These are phyloP conservation scores for Sarocladiaceae sp. DNA, from an alignment of 2,329 filamentous ascomycete genomes.

Conservation along the genomic window DNA sequence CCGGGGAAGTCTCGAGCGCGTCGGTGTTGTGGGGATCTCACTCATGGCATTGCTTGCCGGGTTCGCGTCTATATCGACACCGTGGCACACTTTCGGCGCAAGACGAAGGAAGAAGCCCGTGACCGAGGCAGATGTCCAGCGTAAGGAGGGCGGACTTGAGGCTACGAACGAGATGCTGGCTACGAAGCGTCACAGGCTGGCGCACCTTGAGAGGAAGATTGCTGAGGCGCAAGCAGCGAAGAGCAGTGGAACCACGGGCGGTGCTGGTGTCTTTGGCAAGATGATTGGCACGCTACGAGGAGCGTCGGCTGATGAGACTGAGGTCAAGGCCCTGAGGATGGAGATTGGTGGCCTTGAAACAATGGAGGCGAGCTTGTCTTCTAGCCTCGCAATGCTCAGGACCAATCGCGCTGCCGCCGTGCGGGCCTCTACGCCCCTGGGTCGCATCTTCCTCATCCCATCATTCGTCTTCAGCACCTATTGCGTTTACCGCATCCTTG, in stretches of 20 bases:
- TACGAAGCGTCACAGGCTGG: constrained; percentile 68
- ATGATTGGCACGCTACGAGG: constrained; percentile 69
- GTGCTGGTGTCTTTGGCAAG: constrained; percentile 63
- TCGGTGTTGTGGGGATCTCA: constrained; percentile 81
- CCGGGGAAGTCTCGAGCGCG: constrained; percentile 58
- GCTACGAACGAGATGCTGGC: constrained; percentile 76
- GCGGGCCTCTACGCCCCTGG: constrained; percentile 62
- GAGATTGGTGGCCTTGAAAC: constrained; percentile 77
- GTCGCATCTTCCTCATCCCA: constrained; percentile 57
- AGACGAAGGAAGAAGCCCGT: constrained; percentile 46
- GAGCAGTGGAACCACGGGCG: constrained; percentile 13
- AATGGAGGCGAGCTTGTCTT: constrained; percentile 69
- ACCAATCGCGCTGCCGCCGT: constrained; percentile 59
- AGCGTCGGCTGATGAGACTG: constrained; percentile 54
- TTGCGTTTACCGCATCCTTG: constrained; percentile 77
- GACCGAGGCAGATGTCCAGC: constrained; percentile 68
- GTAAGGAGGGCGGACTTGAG: constrained; percentile 75
- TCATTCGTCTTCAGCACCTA: constrained; percentile 73
- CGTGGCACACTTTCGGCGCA: constrained; percentile 78
- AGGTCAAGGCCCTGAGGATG: constrained; percentile 60
- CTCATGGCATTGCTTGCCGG: constrained; percentile 86
- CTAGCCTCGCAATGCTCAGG: constrained; percentile 60
- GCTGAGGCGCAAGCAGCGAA: constrained; percentile 22
- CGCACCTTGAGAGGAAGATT: constrained; percentile 62
- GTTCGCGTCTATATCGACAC: constrained; percentile 81